Conservation (phyloP, 208 protist species). For the Trypanosomatidae sp. region DNA sequence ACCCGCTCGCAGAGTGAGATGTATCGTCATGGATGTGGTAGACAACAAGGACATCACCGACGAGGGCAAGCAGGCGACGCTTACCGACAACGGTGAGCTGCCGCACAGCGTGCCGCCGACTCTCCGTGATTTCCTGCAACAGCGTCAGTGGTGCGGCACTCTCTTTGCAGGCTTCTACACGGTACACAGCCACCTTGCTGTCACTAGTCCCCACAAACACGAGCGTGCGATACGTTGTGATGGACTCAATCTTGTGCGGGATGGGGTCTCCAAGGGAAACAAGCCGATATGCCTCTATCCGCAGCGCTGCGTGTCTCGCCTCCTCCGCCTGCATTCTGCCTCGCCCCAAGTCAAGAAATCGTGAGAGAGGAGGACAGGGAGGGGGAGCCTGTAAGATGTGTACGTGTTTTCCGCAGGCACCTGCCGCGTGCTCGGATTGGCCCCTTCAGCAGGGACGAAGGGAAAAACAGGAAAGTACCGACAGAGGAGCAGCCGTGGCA, state of each 20-base stretch:
- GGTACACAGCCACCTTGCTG: constrained; percentile 53
- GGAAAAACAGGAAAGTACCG: background rate
- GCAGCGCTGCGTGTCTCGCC: background rate
- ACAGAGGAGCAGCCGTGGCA: background rate
- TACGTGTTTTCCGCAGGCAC: background rate
- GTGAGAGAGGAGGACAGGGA: background rate
- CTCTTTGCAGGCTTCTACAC: constrained; percentile 4
- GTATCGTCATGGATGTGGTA: constrained; percentile 15
- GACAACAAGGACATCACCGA: constrained; percentile 17
- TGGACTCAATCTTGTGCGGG: constrained; percentile 36
- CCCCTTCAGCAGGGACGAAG: background rate
- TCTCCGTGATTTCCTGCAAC: constrained; percentile 13
- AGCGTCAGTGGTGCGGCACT: constrained; percentile 6
- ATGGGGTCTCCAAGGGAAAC: constrained; percentile 22
- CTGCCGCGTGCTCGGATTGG: background rate
- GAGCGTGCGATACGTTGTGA: constrained; percentile 40
- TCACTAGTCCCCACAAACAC: constrained; percentile 65
- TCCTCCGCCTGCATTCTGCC: constrained; percentile 14
- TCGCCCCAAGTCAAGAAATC: background rate
- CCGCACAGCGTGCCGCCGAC: constrained; percentile 36
- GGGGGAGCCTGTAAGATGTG: background rate
- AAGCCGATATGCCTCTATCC: constrained; percentile 21
- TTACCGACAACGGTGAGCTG: constrained; percentile 33
- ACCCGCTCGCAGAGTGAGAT: background rate
- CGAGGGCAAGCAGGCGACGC: constrained; percentile 35